Conservation (phyloP, 225 moss, liverwort and hornwort species). For the Physcomitrellopsis africana region DNA sequence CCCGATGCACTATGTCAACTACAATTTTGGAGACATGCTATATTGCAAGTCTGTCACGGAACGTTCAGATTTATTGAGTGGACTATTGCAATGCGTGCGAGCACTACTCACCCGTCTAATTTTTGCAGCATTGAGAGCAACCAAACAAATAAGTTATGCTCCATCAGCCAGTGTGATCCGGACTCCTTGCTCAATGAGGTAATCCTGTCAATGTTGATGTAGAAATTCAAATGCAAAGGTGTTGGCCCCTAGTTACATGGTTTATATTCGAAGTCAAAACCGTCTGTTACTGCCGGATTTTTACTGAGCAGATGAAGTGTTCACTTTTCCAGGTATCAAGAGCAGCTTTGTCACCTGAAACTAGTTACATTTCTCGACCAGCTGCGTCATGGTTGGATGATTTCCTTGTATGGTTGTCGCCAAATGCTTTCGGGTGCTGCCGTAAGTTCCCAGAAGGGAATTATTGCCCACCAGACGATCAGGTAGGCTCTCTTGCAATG, state of each 20-base stretch:
- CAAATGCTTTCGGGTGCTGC: conserved; percentile 98
- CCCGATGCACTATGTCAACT: neutral
- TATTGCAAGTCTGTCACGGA: neutral
- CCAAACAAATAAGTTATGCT: conserved; percentile 87
- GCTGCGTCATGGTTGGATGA: conserved; percentile 99
- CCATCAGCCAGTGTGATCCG: conserved; percentile 86
- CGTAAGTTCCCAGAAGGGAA: conserved; percentile 82
- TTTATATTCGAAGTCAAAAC: neutral
- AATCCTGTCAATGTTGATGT: conserved; percentile 21
- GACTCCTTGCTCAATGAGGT: conserved; percentile 95
- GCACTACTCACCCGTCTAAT: conserved; percentile 29
- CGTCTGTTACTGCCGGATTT: conserved; percentile 11
- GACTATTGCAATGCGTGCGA: conserved; percentile 6
- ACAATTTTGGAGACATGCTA: neutral
- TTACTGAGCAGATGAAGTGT: conserved; percentile 7
- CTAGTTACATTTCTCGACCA: conserved; percentile 86
- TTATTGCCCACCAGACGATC: conserved; percentile 98
- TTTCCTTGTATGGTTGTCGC: conserved; percentile 92
- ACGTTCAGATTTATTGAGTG: conserved; percentile 5
- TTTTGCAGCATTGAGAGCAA: conserved; percentile 74
- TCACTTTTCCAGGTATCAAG: conserved; percentile 67
- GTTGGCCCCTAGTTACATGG: conserved; percentile 9
- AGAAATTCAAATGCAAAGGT: conserved; percentile 9
- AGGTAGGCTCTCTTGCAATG: conserved; percentile 51
- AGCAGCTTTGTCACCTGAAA: conserved; percentile 83